Percentiles rank a stretch among this genome's conserved stretches.
Evolutionary conservation across 108 stramenopile genomes (phyloP).

Genomic region (Cyclotella sp.): DNA sequence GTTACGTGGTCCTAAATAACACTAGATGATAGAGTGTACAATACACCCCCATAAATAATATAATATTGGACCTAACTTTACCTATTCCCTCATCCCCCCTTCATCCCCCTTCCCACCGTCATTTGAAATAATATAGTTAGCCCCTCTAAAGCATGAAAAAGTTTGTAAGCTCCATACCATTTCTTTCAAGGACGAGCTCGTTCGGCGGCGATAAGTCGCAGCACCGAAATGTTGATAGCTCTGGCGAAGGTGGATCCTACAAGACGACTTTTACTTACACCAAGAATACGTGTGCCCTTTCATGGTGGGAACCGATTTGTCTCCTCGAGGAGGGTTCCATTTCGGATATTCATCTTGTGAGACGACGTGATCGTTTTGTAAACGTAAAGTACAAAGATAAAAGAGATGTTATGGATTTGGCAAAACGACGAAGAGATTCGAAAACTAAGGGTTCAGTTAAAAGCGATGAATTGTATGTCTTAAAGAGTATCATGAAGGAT

Average conservation of each 20-base stretch:
- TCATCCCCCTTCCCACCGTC: too few species aligned
- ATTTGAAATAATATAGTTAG: too few species aligned
- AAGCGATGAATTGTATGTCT: conserved; percentile 28
- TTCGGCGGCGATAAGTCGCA: neutral
- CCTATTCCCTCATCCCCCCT: too few species aligned
- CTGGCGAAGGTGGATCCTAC: neutral
- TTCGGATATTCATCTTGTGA: conserved; percentile 11
- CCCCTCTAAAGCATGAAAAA: neutral
- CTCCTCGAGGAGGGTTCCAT: conserved; percentile 5
- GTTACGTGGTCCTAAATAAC: too few species aligned
- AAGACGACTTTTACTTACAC: neutral
- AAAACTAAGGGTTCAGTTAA: neutral
- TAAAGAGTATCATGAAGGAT: conserved; percentile 40
- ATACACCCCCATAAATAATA: too few species aligned
- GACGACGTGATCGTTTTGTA: neutral
- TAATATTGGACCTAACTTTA: too few species aligned
- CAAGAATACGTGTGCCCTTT: neutral
- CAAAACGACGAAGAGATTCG: neutral
- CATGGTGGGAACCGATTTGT: conserved; percentile 2
- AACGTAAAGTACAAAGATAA: conserved; percentile 4
- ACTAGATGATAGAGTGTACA: too few species aligned
- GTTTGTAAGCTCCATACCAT: neutral
- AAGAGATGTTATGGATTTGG: neutral
- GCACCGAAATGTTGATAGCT: neutral
- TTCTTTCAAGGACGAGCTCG: neutral